These are phyloP conservation scores for Colletotrichum gigasporum DNA, from an alignment of 2,329 filamentous ascomycete species.

Conservation along the genomic window DNA sequence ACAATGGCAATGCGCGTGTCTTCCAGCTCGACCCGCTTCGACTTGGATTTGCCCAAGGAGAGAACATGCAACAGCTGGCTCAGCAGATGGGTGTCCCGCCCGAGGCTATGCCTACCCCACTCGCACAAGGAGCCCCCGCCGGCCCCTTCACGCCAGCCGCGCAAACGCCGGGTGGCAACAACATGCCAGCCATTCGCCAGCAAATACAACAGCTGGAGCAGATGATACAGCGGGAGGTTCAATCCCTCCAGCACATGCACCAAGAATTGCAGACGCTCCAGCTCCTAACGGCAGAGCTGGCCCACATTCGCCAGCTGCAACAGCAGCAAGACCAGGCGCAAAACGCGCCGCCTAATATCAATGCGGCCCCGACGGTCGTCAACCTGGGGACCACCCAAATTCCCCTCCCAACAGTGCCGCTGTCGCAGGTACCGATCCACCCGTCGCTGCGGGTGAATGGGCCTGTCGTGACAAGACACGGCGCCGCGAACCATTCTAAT, in stretches of 20 bases:
- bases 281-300: constrained; percentile 72
- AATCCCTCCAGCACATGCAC: constrained; percentile 68
- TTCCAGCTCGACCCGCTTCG: constrained; percentile 80
- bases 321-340: constrained; percentile 43
- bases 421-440: constrained; percentile 21
- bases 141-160: constrained; percentile 34
- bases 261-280: constrained; percentile 76
- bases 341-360: not conserved
- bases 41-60: constrained; percentile 79
- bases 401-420: constrained; percentile 22
- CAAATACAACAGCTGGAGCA: constrained; percentile 75
- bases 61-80: constrained; percentile 73
- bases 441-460: constrained; percentile 45
- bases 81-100: constrained; percentile 65
- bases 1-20: constrained; percentile 61
- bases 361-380: constrained; percentile 32
- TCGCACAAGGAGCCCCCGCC: constrained; percentile 15
- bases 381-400: constrained; percentile 32
- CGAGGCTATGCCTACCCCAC: constrained; percentile 31
- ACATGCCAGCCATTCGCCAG: constrained; percentile 58
- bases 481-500: constrained; percentile 52
- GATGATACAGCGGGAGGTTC: constrained; percentile 74
- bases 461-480: constrained; percentile 58
- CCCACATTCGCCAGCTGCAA: constrained; percentile 67
- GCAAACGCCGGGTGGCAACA: constrained; percentile 38